Conservation (phyloP, 2,329 filamentous ascomycete genomes). For the Talaromyces sp. region DNA sequence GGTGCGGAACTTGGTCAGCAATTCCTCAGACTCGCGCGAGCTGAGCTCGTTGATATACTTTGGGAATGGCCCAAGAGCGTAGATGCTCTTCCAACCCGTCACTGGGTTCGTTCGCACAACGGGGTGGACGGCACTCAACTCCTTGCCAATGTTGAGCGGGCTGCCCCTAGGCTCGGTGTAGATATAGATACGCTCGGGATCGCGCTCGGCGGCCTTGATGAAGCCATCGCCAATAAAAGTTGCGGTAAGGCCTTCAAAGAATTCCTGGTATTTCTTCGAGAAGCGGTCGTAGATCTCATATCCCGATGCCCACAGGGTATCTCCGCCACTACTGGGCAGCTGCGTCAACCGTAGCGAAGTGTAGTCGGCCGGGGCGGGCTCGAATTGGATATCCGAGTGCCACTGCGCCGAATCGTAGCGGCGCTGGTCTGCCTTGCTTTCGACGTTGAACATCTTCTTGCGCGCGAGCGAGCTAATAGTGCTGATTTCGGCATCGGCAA, state of each 20-base stretch:
- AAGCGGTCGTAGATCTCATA: conserved; percentile 65
- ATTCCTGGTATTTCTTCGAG: conserved; percentile 51
- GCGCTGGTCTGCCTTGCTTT: conserved; percentile 42
- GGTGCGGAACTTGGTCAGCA: background rate
- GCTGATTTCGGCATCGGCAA: conserved; percentile 46
- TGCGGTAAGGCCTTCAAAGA: conserved; percentile 52
- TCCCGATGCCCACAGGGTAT: conserved; percentile 64
- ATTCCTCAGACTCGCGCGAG: conserved; percentile 28
- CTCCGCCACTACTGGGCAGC: conserved; percentile 54
- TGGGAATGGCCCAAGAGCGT: conserved; percentile 39
- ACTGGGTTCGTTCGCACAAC: conserved; percentile 60
- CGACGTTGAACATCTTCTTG: conserved; percentile 41
- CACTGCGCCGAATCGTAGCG: conserved; percentile 44
- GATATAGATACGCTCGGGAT: background rate
- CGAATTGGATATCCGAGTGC: conserved; percentile 63
- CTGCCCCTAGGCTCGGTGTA: background rate
- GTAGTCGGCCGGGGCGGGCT: conserved; percentile 61
- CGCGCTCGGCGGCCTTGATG: background rate
- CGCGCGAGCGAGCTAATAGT: conserved; percentile 35
- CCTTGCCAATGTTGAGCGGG: conserved; percentile 51
- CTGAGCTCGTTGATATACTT: conserved; percentile 42
- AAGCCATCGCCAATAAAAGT: conserved; percentile 30
- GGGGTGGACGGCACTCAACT: conserved; percentile 51
- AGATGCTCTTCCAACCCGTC: conserved; percentile 59
- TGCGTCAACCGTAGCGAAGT: conserved; percentile 55